Conservation (phyloP, 1,284 basidiomycete genomes). For the Malassezia globosa region DNA sequence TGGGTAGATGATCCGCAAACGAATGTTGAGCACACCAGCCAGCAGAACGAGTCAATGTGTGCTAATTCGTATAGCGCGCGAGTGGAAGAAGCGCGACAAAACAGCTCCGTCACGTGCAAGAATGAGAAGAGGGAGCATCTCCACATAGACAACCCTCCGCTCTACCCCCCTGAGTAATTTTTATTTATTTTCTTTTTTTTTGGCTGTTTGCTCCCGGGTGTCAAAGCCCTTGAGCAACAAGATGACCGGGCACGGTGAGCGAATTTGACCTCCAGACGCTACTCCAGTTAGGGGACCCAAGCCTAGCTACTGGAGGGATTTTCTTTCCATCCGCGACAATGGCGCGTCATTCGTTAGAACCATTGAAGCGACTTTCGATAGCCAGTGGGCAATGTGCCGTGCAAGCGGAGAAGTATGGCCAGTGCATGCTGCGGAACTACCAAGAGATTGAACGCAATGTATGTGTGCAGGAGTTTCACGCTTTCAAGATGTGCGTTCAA, state of each 20-base stretch:
- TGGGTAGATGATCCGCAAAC: too few relatives aligned
- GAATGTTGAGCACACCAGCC: too few relatives aligned
- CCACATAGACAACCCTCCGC: too few relatives aligned
- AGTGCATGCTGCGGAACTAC: conserved; percentile 63
- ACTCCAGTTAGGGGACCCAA: too few relatives aligned
- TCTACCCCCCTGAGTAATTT: too few relatives aligned
- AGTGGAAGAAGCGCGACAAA: too few relatives aligned
- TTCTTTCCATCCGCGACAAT: background rate
- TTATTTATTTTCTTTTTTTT: too few relatives aligned
- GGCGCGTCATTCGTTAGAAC: background rate
- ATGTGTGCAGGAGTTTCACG: conserved; percentile 63
- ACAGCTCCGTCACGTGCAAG: background rate
- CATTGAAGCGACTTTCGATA: background rate
- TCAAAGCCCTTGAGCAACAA: background rate
- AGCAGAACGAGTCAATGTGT: background rate
- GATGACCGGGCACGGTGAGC: too few relatives aligned
- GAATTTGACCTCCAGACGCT: too few relatives aligned
- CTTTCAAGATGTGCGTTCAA: conserved; percentile 62
- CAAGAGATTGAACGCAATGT: conserved; percentile 62
- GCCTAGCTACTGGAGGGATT: too few relatives aligned
- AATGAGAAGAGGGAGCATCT: too few relatives aligned
- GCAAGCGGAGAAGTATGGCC: conserved; percentile 63
- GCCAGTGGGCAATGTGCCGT: background rate
- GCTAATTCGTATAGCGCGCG: too few relatives aligned
- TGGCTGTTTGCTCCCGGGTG: background rate